These are phyloP conservation scores for Diversispora eburnea DNA, from an alignment of 192 early-diverging fungal genomes.

Conservation along the genomic window DNA sequence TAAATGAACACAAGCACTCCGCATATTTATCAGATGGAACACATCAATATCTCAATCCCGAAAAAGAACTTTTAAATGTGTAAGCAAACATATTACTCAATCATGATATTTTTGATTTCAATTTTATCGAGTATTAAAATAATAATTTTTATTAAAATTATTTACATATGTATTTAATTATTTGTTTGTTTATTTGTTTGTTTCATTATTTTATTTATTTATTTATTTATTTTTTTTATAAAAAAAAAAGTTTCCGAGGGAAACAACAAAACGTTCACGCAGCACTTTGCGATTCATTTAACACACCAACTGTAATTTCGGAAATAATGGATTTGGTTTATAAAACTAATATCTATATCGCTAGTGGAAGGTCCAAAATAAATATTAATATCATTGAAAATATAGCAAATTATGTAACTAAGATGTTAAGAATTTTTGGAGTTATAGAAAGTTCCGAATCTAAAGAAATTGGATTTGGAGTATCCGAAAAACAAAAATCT, in stretches of 20 bases:
- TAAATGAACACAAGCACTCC: constrained; percentile 58
- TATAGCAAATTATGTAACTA: constrained; percentile 77
- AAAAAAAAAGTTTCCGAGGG: constrained; percentile 43
- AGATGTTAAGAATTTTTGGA: constrained; percentile 81
- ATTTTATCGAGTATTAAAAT: neutral
- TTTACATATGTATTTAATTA: no score
- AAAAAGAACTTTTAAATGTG: constrained; percentile 66
- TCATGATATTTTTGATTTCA: neutral
- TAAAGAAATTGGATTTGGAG: constrained; percentile 66
- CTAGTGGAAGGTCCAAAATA: constrained; percentile 49
- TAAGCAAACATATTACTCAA: constrained; percentile 32
- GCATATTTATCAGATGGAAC: constrained; percentile 57
- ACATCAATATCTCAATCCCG: constrained; percentile 69
- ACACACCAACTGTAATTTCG: constrained; percentile 79
- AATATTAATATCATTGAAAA: constrained; percentile 73
- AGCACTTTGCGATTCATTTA: constrained; percentile 89
- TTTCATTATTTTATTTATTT: no score
- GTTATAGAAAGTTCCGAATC: constrained; percentile 58
- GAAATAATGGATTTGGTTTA: constrained; percentile 77
- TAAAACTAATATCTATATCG: constrained; percentile 78
- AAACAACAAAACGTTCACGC: constrained; percentile 74
- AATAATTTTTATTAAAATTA: neutral
- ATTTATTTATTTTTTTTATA: no score
- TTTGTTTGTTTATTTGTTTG: no score
- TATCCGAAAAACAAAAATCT: constrained; percentile 34